These are phyloP conservation scores for Ziziphus jujuba DNA, from an alignment of 306 rosid species.

Conservation along the genomic window DNA sequence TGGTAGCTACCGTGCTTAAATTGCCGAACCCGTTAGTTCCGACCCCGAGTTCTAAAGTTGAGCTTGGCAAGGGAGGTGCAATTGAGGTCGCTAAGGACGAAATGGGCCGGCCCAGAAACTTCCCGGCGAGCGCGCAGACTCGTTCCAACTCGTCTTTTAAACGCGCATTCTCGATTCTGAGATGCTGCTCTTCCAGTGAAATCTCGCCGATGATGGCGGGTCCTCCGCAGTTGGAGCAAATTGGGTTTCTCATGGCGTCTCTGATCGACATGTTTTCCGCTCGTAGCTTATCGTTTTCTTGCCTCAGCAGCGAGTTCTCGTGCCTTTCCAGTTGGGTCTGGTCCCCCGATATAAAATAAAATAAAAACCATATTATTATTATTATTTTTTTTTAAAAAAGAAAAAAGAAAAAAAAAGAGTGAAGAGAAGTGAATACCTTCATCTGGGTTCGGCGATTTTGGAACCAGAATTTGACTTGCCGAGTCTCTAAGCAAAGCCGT, in stretches of 20 bases:
- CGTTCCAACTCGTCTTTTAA: slow-evolving; percentile 89
- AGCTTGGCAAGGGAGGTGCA: slow-evolving; percentile 65
- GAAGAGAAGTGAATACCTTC: slow-evolving; percentile 59
- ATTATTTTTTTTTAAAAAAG: too few species aligned
- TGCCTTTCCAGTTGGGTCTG: slow-evolving; percentile 98
- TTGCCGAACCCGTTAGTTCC: slow-evolving; percentile 78
- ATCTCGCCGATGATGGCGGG: slow-evolving; percentile 82
- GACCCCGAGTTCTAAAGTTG: slow-evolving; percentile 86
- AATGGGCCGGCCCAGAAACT: slow-evolving; percentile 82
- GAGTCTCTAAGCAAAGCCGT: slow-evolving; percentile 75
- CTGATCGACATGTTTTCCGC: slow-evolving; percentile 92
- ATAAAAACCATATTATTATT: too few species aligned
- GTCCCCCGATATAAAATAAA: not conserved
- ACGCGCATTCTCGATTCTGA: slow-evolving; percentile 81
- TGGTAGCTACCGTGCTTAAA: slow-evolving; percentile 41
- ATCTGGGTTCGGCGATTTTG: slow-evolving; percentile 97
- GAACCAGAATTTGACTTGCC: slow-evolving; percentile 98
- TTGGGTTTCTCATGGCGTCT: slow-evolving; percentile 93
- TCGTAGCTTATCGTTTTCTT: slow-evolving; percentile 90
- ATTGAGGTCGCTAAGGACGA: slow-evolving; percentile 47
- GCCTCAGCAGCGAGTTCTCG: slow-evolving; percentile 84
- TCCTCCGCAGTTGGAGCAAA: slow-evolving; percentile 91
- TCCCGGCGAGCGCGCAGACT: slow-evolving; percentile 81
- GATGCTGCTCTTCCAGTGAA: slow-evolving; percentile 87
- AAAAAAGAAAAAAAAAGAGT: not conserved